These are phyloP conservation scores for Aspergillus vadensis DNA, from an alignment of 2,329 filamentous ascomycete species.

Conservation along the genomic window DNA sequence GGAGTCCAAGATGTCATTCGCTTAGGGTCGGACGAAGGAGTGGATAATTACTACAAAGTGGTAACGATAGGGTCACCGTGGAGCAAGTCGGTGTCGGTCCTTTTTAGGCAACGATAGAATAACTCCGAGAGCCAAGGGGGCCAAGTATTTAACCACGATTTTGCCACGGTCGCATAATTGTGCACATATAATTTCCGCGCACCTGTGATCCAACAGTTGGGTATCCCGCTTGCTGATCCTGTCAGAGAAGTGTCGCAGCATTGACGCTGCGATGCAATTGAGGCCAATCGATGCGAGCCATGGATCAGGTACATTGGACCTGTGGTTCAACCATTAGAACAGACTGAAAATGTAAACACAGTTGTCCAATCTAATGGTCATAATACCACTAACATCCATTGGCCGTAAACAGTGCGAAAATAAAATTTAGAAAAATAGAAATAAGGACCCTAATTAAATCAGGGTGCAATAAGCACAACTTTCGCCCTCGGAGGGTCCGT, in stretches of 20 bases:
- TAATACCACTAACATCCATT: background rate
- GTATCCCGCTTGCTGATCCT: constrained; percentile 16
- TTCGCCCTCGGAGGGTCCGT: background rate
- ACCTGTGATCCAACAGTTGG: constrained; percentile 1
- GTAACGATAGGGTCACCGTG: background rate
- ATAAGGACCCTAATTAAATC: background rate
- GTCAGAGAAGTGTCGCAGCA: constrained; percentile 20
- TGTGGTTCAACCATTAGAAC: background rate
- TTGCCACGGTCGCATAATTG: constrained; percentile 5
- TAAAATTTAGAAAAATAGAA: background rate
- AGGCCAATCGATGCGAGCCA: constrained; percentile 5
- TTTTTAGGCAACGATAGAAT: constrained; percentile 7
- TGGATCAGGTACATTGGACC: constrained; percentile 1
- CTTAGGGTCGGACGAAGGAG: background rate
- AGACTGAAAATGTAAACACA: background rate
- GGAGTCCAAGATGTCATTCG: background rate
- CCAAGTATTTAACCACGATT: constrained; percentile 11
- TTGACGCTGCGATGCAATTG: background rate
- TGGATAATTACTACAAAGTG: background rate
- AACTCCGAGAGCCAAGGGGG: constrained; percentile 6
- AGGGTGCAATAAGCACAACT: background rate
- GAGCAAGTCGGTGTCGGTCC: background rate
- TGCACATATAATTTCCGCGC: background rate
- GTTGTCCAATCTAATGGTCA: background rate
- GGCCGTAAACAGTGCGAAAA: background rate